Evolutionary conservation across 331 rosid genomes (phyloP).

Genomic region (Spiraea crenata): DNA sequence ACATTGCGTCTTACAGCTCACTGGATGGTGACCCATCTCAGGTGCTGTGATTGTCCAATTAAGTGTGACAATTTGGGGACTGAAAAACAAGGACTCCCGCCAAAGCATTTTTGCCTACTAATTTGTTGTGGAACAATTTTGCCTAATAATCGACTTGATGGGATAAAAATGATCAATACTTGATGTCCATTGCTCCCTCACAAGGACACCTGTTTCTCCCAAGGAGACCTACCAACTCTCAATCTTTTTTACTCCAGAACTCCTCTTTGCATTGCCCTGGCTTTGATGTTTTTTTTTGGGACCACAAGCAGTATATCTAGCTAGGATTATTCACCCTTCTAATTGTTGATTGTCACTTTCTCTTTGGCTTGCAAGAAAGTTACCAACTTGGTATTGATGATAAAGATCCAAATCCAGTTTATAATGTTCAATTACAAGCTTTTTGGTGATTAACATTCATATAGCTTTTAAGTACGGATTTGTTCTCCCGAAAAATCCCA

Average conservation of each 20-base stretch:
- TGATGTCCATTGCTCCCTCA: conserved; percentile 36
- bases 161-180: conserved; percentile 26
- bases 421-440: no score
- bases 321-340: neutral
- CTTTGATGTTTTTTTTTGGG: neutral
- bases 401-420: neutral
- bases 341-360: neutral
- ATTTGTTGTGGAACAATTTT: no score
- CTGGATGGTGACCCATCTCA: conserved; percentile 17
- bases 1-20: conserved; percentile 20
- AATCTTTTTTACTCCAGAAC: neutral
- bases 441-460: neutral
- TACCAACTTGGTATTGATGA: neutral
- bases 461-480: no score
- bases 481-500: no score
- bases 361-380: neutral
- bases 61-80: neutral
- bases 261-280: neutral
- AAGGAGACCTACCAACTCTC: conserved; percentile 45
- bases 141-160: conserved; percentile 16
- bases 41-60: conserved; percentile 17
- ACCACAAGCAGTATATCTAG: neutral
- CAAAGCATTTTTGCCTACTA: conserved; percentile 7
- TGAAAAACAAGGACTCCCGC: neutral
- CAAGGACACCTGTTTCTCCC: conserved; percentile 53